Conservation (phyloP, 768 basidiomycete genomes). For the Obba rivulosa region DNA sequence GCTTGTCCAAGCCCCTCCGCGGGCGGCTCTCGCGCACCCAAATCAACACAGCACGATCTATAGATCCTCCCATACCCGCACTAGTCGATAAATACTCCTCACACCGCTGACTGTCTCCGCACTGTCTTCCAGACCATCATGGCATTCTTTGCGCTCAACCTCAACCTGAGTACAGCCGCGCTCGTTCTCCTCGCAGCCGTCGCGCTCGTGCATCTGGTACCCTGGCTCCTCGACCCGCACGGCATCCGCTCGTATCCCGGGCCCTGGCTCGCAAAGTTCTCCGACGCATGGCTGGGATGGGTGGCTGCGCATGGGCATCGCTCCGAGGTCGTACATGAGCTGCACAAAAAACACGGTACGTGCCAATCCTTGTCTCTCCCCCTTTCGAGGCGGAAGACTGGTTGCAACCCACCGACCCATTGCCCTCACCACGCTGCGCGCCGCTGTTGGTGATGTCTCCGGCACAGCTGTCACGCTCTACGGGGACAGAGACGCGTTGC, state of each 20-base stretch:
- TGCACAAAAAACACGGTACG: conserved; percentile 72
- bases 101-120: neutral
- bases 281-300: conserved; percentile 69
- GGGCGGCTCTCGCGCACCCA: neutral
- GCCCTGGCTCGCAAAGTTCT: conserved; percentile 57
- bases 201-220: conserved; percentile 30
- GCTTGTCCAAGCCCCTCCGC: conserved; percentile 7
- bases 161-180: conserved; percentile 14
- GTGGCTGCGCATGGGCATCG: conserved; percentile 65
- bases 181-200: conserved; percentile 11
- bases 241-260: conserved; percentile 46
- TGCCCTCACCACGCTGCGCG: no score
- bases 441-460: no score
- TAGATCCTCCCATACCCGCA: neutral
- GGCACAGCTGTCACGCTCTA: no score
- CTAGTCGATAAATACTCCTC: neutral
- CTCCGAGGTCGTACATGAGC: conserved; percentile 64
- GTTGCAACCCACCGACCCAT: no score
- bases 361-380: no score
- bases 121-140: conserved; percentile 5
- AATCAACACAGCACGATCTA: neutral
- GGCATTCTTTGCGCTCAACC: conserved; percentile 8
- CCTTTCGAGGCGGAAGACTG: no score
- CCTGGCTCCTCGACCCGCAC: conserved; percentile 54
- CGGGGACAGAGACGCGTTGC: no score